Conservation (phyloP, 495 filamentous ascomycete species). For the Neurospora discreta region DNA sequence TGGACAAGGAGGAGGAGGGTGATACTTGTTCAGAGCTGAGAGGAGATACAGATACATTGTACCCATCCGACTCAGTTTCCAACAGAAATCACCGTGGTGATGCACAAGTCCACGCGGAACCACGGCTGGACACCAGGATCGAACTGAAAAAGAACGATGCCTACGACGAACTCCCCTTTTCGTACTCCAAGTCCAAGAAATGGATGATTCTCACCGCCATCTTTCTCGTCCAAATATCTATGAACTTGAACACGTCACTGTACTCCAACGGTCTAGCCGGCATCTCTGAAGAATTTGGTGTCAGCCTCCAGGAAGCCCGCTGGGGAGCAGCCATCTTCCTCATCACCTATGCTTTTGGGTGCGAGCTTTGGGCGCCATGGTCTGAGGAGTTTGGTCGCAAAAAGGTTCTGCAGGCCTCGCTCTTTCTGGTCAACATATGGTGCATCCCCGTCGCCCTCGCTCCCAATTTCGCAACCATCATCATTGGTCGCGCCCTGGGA, state of each 20-base stretch:
- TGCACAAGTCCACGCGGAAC: background rate
- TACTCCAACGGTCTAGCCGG: conserved; percentile 55
- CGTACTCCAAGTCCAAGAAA: conserved; percentile 56
- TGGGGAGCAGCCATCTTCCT: conserved; percentile 62
- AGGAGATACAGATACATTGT: background rate
- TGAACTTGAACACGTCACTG: conserved; percentile 75
- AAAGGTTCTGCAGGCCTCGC: conserved; percentile 57
- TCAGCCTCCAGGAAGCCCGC: conserved; percentile 54
- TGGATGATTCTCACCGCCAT: conserved; percentile 66
- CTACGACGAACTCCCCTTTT: conserved; percentile 55
- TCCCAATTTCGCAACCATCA: conserved; percentile 54
- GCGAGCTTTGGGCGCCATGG: conserved; percentile 78
- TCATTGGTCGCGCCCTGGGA: conserved; percentile 55
- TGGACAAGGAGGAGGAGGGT: background rate
- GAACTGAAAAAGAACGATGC: conserved; percentile 54
- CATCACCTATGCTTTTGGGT: conserved; percentile 65
- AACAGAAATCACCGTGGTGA: background rate
- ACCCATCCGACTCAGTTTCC: background rate
- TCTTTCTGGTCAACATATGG: conserved; percentile 65
- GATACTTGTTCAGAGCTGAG: background rate
- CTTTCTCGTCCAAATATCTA: conserved; percentile 67
- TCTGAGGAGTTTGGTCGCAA: conserved; percentile 69
- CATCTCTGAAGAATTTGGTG: conserved; percentile 49
- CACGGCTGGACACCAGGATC: conserved; percentile 21
- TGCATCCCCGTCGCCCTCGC: conserved; percentile 62